phyloP scores from a whole-genome alignment of 495 filamentous ascomycete genomes.

The Neurospora sp. region DNA sequence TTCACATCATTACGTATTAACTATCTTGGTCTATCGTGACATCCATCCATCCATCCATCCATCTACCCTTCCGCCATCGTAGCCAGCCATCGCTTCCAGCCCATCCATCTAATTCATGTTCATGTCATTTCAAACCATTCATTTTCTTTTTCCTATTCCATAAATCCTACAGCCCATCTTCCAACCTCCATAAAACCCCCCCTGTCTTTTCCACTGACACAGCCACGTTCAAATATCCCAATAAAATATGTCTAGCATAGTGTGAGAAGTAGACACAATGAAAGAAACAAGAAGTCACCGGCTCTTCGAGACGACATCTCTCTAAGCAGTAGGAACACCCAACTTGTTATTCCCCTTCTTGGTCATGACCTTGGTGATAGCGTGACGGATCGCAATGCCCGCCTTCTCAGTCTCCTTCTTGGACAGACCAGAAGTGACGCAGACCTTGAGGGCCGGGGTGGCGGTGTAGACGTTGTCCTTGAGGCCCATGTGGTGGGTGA shows the following conservation, averaged over 20 bases:
- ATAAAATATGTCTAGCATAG: background rate
- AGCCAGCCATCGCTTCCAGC: background rate
- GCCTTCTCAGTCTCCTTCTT: slow-evolving; percentile 95
- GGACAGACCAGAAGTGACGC: slow-evolving; percentile 73
- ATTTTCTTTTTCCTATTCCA: background rate
- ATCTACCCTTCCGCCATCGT: background rate
- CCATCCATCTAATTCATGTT: background rate
- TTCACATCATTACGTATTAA: background rate
- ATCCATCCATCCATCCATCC: background rate
- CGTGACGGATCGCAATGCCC: slow-evolving; percentile 77
- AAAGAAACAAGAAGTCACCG: background rate
- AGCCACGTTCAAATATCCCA: background rate
- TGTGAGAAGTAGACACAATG: background rate
- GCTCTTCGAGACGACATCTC: background rate
- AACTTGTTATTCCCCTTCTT: slow-evolving; percentile 36
- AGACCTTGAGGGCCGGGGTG: slow-evolving; percentile 78
- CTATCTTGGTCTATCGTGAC: background rate
- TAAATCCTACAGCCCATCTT: background rate
- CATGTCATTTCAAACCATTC: background rate
- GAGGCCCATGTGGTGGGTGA: slow-evolving; percentile 40
- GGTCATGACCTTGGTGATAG: slow-evolving; percentile 78
- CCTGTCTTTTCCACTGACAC: background rate
- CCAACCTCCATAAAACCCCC: background rate
- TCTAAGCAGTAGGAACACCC: slow-evolving; percentile 16
- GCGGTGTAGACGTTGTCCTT: slow-evolving; percentile 58